These are phyloP conservation scores for Fusarium marasasianum DNA, from an alignment of 2,329 filamentous ascomycete genomes.

Conservation along the genomic window DNA sequence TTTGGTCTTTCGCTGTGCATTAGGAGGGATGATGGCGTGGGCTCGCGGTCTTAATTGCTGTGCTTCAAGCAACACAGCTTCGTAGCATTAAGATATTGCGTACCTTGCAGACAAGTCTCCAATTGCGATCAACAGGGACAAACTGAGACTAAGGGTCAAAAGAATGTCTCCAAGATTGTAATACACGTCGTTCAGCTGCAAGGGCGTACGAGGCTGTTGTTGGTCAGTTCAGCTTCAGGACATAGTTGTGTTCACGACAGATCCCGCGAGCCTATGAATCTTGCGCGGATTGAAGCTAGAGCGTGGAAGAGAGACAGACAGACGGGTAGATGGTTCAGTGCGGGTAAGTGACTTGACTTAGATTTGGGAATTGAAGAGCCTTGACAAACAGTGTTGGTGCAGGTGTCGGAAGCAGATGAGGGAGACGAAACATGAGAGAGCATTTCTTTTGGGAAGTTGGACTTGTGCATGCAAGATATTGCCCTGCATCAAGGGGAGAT, in stretches of 20 bases:
- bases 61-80: conserved; percentile 1
- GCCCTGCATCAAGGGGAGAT: conserved; percentile 43
- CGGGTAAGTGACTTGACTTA: conserved; percentile 39
- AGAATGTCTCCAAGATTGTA: conserved; percentile 19
- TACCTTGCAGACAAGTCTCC: conserved; percentile 23
- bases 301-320: conserved; percentile 35
- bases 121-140: conserved; percentile 25
- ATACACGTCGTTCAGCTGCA: conserved; percentile 28
- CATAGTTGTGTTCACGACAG: conserved; percentile 13
- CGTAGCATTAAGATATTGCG: conserved; percentile 16
- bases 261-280: conserved; percentile 15
- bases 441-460: conserved; percentile 49
- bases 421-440: conserved; percentile 42
- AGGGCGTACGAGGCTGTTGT: conserved; percentile 32
- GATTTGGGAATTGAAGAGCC: conserved; percentile 44
- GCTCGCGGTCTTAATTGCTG: conserved; percentile 12
- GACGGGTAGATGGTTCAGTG: conserved; percentile 32
- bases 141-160: conserved; percentile 33
- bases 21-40: background rate
- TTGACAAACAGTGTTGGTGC: conserved; percentile 39
- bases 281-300: conserved; percentile 17
- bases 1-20: background rate
- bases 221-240: conserved; percentile 34
- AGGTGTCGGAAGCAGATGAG: conserved; percentile 38
- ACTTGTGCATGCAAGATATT: conserved; percentile 46